Base-by-base conservation (phyloP, 2,329 filamentous ascomycete species). In the Pseudomassariella vexata region DNA sequence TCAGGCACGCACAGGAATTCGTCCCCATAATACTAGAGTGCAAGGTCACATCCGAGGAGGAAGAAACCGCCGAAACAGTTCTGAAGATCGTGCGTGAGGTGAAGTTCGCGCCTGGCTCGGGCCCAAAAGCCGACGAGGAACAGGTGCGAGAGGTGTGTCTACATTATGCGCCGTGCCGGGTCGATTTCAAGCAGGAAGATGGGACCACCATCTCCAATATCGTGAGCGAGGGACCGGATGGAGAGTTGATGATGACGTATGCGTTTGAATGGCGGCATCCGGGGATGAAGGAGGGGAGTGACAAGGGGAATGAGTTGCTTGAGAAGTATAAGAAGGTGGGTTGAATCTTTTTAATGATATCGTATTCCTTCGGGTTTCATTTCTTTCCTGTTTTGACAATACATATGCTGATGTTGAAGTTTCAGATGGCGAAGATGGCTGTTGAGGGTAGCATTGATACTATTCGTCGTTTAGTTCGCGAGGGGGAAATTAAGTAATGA, bases 201-300 rank as follows among this genome's bases (percentile, higher is more conserved):
- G 59, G 59, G 3, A 59, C 52, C 37, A 52, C 45, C 4, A 46
- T 59, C 29, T 48, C 48, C 29, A 61, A 61, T 21, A 38, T 60
- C 9, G 44, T 60, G 5, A 55, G 54, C 37, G 35, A 28, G 5
- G 51, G 51, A 0, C 34, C 41, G 2, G 47, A 47, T 5, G 56
- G 47, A 0, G 49, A 51, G 9, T 28, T 60, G 25, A 18, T 55
- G 4, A 43, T 62, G 48, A 62, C 53, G 12, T 62, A 54, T 26
- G 43, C 46, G 4, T 62, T 62, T 32, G 55, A 52, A 41, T 60
- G 56, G 57, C 40, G 46, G 18, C 51, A 58, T 19, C 44, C 52
- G 1, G 46, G 45, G 3, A 40, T 59, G 2, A 23, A 35, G 9
- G 46, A 43, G 20, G 52, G 48, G 5, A 53, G 48, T 32, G 44